Percentiles rank a stretch among this genome's conserved stretches.
Conservation (phyloP, 306 rosid species). For the Lathyrus oleraceus region DNA sequence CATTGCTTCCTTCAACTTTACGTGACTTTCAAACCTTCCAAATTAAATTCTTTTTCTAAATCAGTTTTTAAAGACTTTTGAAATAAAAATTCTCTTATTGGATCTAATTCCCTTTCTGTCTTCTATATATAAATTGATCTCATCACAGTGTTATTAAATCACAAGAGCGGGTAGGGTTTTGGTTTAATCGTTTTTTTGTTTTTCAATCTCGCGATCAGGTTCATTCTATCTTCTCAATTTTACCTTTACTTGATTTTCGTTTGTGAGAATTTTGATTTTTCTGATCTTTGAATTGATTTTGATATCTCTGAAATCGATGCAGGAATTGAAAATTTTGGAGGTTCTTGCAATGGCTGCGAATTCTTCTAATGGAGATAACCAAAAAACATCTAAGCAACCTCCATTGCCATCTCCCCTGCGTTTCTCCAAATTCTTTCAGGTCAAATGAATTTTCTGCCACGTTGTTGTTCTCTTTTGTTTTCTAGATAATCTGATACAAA, state of each 20-base stretch:
- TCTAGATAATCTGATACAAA: slow-evolving; percentile 11
- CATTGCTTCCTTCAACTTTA: slow-evolving; percentile 49
- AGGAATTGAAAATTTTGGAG: slow-evolving; percentile 37
- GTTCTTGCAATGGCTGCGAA: slow-evolving; percentile 55
- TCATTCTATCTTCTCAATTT: slow-evolving; percentile 16
- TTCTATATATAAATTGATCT: slow-evolving; percentile 44
- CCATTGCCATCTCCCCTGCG: slow-evolving; percentile 89
- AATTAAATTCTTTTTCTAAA: not conserved
- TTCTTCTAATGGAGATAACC: slow-evolving; percentile 59
- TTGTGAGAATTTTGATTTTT: not conserved
- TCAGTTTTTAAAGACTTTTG: not conserved
- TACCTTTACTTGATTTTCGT: slow-evolving; percentile 12
- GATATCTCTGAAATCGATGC: slow-evolving; percentile 33
- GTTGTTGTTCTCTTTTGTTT: slow-evolving; percentile 24
- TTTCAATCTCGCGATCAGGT: slow-evolving; percentile 31
- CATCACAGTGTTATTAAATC: slow-evolving; percentile 39
- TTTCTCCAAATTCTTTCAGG: slow-evolving; percentile 86
- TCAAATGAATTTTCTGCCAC: slow-evolving; percentile 10
- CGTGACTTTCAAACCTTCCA: slow-evolving; percentile 55
- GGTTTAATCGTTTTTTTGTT: slow-evolving; percentile 32
- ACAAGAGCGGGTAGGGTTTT: slow-evolving; percentile 44
- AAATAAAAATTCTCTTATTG: slow-evolving; percentile 4
- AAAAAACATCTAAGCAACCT: slow-evolving; percentile 57
- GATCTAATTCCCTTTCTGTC: slow-evolving; percentile 21
- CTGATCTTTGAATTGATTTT: slow-evolving; percentile 17